A percentile compares a stretch with the other conserved stretches of the same genome.
Conservation (phyloP, 805 yeast species). For the Blastobotrys mokoenaii region DNA sequence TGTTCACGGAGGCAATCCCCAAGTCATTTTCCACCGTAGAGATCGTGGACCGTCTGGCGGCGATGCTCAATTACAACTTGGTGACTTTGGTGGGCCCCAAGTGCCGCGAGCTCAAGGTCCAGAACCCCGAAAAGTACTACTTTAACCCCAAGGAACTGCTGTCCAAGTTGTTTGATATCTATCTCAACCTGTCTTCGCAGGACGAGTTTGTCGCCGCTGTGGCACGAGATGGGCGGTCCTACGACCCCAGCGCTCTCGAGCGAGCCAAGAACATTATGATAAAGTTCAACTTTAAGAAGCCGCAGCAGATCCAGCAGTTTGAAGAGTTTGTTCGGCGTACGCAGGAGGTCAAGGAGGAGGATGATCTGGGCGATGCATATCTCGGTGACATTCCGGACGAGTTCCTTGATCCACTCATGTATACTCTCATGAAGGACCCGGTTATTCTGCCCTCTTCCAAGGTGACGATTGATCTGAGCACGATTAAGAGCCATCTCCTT, state of each 20-base stretch:
- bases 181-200: constrained; percentile 59
- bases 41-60: constrained; percentile 87
- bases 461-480: constrained; percentile 78
- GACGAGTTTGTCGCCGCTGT: constrained; percentile 67
- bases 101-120: constrained; percentile 80
- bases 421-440: constrained; percentile 90
- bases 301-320: constrained; percentile 44
- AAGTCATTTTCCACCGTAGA: constrained; percentile 78
- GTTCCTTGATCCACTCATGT: constrained; percentile 94
- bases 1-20: constrained; percentile 83
- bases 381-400: constrained; percentile 95
- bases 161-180: constrained; percentile 63
- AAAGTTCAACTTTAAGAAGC: constrained; percentile 41
- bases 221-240: constrained; percentile 89
- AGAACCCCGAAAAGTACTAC: constrained; percentile 69
- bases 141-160: constrained; percentile 74
- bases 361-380: constrained; percentile 75
- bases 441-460: constrained; percentile 86
- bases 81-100: constrained; percentile 93
- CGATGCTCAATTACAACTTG: constrained; percentile 90
- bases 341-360: constrained; percentile 41
- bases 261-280: constrained; percentile 64
- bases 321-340: constrained; percentile 57
- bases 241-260: constrained; percentile 52
- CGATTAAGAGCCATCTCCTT: constrained; percentile 86